phyloP scores from a whole-genome alignment of 371 early-diverging fungal species.

The Apophysomyces sp. region DNA sequence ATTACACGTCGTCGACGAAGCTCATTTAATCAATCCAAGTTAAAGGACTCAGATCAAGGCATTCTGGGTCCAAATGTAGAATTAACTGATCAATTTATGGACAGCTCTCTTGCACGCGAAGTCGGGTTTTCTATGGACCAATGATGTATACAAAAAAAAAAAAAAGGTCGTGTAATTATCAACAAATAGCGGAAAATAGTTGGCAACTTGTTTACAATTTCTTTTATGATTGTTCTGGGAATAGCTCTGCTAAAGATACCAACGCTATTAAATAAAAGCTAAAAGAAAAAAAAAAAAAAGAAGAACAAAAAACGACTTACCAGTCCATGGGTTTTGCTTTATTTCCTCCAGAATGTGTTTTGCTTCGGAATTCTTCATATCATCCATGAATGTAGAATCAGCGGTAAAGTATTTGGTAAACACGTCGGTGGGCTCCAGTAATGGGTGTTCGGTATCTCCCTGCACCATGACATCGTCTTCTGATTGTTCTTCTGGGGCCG shows the following conservation, averaged over 20 bases:
- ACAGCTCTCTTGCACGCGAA: slow-evolving; percentile 40
- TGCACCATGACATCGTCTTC: background rate
- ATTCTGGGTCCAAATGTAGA: slow-evolving; percentile 40
- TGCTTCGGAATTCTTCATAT: background rate
- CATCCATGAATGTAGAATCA: background rate
- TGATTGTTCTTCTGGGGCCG: background rate
- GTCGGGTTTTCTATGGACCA: slow-evolving; percentile 12
- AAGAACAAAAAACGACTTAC: background rate
- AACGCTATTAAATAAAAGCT: too few relatives aligned
- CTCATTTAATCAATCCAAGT: slow-evolving; percentile 23
- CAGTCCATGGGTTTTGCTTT: background rate
- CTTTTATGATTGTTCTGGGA: too few relatives aligned
- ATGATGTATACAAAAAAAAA: background rate
- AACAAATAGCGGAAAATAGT: too few relatives aligned
- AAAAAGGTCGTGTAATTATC: background rate
- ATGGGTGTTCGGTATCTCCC: background rate
- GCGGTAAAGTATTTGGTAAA: background rate
- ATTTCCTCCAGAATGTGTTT: background rate
- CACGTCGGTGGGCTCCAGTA: background rate
- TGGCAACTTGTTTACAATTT: too few relatives aligned
- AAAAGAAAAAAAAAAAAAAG: too few relatives aligned
- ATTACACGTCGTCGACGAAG: slow-evolving; percentile 36
- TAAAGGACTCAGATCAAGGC: slow-evolving; percentile 30
- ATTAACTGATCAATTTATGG: slow-evolving; percentile 34
- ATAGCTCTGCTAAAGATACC: too few relatives aligned